Evolutionary conservation across 345 rosid species (phyloP), one percentile per base, ranked within the genome.

Genomic region (Pelargonium nanum): DNA sequence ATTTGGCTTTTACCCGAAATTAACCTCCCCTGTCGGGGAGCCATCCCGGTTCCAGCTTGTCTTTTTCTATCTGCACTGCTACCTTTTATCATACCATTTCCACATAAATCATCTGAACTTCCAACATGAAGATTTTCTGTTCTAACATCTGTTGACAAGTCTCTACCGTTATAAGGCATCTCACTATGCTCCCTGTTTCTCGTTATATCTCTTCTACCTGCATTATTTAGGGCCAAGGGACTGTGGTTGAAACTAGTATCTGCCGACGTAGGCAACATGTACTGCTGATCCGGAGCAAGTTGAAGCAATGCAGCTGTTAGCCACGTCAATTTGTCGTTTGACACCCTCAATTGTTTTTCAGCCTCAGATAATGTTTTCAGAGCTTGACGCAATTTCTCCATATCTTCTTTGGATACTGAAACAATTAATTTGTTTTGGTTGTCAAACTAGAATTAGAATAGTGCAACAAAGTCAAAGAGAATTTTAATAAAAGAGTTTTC

Each of bases 271-370:
- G 86, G 87, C 25, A 84, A 65, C 70, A 83, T 62, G 68, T 90
- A 86, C 63, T 83, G 97, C 64, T 85, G 95, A 75, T 94, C 99
- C 32, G 97, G 99, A 74, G 97, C 99, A 67, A 94, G 95, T 57
- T 90, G 99, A 60, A 94, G 94, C 77, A 94, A 67, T 64, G 99
- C 93, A 59, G 97, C 99, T 5, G 96, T 94, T 59, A 94, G 80
- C 99, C 99, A 94, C 6, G 96, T 94, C 74, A 81, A 57, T 75
- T 88, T 94, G 76, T 94, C 99, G 63, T 76, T 90, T 7, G 97
- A 84, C 75, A 85, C 77, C 77, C 96, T 79, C 70, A 94, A 75
- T 74, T 94, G 99, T 73, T 94, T 94, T 68, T 94, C 97, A 55
- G 99, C 95, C 78, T 94, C 95, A 0, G 97, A 90, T 57, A 94